Evolutionary conservation across 108 stramenopile species (phyloP).

Genomic region (Ochromonas danica): DNA sequence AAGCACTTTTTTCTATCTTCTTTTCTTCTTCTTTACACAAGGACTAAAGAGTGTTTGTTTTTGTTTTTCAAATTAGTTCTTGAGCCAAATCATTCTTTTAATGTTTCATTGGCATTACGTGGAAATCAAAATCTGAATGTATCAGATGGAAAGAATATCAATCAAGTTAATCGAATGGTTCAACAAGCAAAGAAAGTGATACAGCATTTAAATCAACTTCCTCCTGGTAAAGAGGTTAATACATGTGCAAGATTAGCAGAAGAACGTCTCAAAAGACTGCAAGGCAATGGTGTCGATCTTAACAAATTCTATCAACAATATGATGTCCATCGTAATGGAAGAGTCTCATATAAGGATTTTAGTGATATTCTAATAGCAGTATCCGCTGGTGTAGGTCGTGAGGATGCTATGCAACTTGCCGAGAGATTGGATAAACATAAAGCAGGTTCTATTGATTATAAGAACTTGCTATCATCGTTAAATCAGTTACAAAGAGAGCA

Average conservation of each 20-base stretch:
- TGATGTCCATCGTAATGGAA: neutral
- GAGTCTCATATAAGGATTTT: constrained; percentile 11
- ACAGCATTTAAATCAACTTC: neutral
- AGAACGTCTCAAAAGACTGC: neutral
- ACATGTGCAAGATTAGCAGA: neutral
- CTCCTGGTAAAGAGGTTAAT: neutral
- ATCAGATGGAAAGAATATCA: neutral
- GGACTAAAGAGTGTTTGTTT: neutral
- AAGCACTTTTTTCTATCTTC: neutral
- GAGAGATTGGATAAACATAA: neutral
- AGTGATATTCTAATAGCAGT: neutral
- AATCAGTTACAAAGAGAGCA: no score
- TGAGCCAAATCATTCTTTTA: neutral
- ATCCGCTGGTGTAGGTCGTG: neutral
- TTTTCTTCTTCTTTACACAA: neutral
- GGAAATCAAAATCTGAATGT: neutral
- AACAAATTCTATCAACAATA: neutral
- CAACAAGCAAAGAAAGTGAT: constrained; percentile 5
- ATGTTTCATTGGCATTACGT: neutral
- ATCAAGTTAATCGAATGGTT: neutral
- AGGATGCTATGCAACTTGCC: neutral
- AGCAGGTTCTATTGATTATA: neutral
- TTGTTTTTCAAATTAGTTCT: neutral
- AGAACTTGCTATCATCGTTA: neutral
- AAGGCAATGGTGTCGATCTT: neutral